Conservation (phyloP, 2,329 filamentous ascomycete species). For the Huntiella moniliformis region DNA sequence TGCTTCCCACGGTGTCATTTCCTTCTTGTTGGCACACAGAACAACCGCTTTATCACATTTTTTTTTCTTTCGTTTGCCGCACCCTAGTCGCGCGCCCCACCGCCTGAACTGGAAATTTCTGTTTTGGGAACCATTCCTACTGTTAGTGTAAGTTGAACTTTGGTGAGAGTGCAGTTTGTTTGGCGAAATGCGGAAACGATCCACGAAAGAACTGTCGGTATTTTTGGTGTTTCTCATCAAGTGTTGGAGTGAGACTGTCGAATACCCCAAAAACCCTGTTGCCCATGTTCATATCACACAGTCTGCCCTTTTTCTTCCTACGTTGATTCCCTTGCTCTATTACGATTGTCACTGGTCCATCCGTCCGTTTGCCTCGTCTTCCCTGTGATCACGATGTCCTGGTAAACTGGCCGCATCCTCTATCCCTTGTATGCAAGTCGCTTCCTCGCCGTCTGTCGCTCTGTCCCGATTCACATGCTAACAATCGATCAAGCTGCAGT, state of each 20-base stretch:
- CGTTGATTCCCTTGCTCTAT: too few species aligned
- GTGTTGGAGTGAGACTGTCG: background rate
- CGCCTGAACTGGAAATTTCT: background rate
- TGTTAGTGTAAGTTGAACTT: constrained; percentile 1
- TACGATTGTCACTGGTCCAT: too few species aligned
- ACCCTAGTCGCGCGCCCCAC: background rate
- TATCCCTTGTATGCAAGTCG: background rate
- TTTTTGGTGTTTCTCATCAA: background rate
- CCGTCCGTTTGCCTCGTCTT: background rate
- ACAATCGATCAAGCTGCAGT: too few species aligned
- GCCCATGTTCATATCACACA: too few species aligned
- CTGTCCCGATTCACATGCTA: too few species aligned
- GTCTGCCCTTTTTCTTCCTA: too few species aligned
- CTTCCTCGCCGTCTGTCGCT: background rate
- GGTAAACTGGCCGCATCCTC: background rate
- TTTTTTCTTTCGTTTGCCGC: background rate
- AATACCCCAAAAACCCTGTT: too few species aligned
- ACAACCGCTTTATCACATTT: background rate
- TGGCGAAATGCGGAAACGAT: background rate
- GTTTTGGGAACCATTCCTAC: constrained; percentile 4
- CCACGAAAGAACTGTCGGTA: background rate
- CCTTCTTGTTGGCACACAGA: too few species aligned
- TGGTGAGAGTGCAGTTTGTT: too few species aligned
- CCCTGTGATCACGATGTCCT: background rate
- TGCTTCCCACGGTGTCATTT: too few species aligned